phyloP scores from a whole-genome alignment of 2,329 filamentous ascomycete genomes.

The Venturia asperata region DNA sequence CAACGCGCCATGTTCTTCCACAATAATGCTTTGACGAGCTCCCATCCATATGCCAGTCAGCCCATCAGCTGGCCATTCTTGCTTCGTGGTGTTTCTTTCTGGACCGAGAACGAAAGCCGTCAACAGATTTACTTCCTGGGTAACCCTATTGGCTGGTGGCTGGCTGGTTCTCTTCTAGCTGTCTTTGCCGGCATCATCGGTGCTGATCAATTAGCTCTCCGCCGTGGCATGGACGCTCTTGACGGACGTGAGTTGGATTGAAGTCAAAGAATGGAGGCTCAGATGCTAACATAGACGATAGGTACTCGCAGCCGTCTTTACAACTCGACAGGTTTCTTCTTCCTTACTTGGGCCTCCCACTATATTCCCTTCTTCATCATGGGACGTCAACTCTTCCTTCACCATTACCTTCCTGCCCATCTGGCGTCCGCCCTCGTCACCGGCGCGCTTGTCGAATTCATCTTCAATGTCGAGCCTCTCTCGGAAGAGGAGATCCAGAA shows the following conservation, averaged over 20 bases:
- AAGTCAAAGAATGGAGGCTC: not conserved
- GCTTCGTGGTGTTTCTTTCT: conserved; percentile 95
- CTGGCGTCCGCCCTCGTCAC: conserved; percentile 85
- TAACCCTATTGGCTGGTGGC: conserved; percentile 96
- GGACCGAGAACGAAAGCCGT: conserved; percentile 91
- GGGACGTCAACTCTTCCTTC: conserved; percentile 95
- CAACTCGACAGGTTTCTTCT: conserved; percentile 98
- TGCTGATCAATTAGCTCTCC: conserved; percentile 87
- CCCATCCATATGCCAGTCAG: conserved; percentile 89
- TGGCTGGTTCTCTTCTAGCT: conserved; percentile 82
- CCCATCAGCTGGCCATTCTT: conserved; percentile 98
- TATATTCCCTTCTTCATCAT: conserved; percentile 98
- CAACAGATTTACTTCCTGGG: conserved; percentile 98
- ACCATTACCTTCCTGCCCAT: conserved; percentile 94
- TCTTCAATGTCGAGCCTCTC: conserved; percentile 80
- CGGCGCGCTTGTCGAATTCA: conserved; percentile 86
- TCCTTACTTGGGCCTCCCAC: conserved; percentile 94
- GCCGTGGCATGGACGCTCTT: conserved; percentile 86
- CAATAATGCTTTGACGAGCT: conserved; percentile 96
- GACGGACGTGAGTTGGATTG: conserved; percentile 69
- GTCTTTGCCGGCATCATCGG: conserved; percentile 88
- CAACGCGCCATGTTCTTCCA: conserved; percentile 99
- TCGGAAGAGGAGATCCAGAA: conserved; percentile 41
- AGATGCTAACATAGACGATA: conserved; percentile 31
- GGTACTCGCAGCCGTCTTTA: conserved; percentile 90